Percentiles rank a stretch among this genome's conserved stretches.
Conservation (phyloP, 306 rosid genomes). For the Prosopis cineraria region DNA sequence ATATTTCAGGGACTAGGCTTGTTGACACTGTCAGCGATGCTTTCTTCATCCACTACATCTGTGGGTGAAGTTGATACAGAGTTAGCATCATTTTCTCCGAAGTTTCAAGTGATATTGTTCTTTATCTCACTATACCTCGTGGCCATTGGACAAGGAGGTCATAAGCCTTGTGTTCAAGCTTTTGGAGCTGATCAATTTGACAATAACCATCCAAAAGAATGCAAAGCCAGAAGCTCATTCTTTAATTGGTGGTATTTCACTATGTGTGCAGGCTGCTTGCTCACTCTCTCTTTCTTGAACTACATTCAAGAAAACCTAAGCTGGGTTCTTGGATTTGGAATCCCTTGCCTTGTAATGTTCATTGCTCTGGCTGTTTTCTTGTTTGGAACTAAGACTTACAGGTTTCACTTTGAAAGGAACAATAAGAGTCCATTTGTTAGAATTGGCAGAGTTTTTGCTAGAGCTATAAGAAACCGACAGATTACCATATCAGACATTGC, state of each 20-base stretch:
- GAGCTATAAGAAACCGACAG: neutral
- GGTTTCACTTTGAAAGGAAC: neutral
- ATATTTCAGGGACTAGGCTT: neutral
- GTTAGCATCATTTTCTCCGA: neutral
- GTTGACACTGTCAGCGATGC: neutral
- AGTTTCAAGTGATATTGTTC: neutral
- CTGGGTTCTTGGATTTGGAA: neutral
- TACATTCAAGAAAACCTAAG: neutral
- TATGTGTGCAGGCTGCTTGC: neutral
- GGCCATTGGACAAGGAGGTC: neutral
- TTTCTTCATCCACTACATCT: neutral
- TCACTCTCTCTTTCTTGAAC: neutral
- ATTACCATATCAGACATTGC: neutral
- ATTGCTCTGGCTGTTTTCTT: neutral
- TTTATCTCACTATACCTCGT: neutral
- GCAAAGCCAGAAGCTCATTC: neutral
- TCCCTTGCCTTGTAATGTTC: neutral
- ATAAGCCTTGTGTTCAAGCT: neutral
- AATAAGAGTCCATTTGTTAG: neutral
- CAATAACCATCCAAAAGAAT: neutral
- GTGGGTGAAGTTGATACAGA: neutral
- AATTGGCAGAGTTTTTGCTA: neutral
- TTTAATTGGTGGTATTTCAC: neutral
- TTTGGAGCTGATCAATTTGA: neutral
- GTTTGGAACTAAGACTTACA: neutral